Percentiles rank a stretch among this genome's conserved stretches.
Conservation (phyloP, 805 yeast species). For the Pichia insulana region DNA sequence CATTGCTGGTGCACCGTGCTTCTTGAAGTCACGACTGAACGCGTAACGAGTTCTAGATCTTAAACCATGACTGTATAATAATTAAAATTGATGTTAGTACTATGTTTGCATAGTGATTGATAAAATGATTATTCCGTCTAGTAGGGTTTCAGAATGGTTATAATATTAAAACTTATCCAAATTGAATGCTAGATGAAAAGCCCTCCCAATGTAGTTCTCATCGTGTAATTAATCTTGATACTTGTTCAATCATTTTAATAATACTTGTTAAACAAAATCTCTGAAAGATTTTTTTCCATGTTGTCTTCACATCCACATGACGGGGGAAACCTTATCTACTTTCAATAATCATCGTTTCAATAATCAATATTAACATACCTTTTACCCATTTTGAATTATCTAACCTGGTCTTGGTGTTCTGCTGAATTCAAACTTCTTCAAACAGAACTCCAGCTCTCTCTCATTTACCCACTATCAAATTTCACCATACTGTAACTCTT, state of each 20-base stretch:
- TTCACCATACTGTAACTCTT: background rate
- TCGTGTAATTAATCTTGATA: too few relatives aligned
- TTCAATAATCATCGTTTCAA: background rate
- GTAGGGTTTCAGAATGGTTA: too few relatives aligned
- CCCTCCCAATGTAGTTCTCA: too few relatives aligned
- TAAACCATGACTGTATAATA: conserved; percentile 76
- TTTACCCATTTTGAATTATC: conserved; percentile 39
- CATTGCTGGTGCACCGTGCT: conserved; percentile 90
- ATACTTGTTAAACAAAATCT: too few relatives aligned
- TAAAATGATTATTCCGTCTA: too few relatives aligned
- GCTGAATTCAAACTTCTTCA: background rate
- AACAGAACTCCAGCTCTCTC: background rate
- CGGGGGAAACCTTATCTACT: background rate
- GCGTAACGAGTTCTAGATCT: conserved; percentile 99
- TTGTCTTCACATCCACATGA: too few relatives aligned
- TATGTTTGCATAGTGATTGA: background rate
- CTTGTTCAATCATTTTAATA: too few relatives aligned
- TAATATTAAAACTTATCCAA: too few relatives aligned
- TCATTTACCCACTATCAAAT: background rate
- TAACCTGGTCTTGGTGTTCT: conserved; percentile 5
- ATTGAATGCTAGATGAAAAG: too few relatives aligned
- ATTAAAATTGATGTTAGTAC: conserved; percentile 12
- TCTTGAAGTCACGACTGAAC: conserved; percentile 99
- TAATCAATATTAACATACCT: conserved; percentile 34
- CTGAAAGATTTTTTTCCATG: too few relatives aligned